These are phyloP conservation scores for Podospora appendiculata DNA, from an alignment of 495 filamentous ascomycete genomes.

Conservation along the genomic window DNA sequence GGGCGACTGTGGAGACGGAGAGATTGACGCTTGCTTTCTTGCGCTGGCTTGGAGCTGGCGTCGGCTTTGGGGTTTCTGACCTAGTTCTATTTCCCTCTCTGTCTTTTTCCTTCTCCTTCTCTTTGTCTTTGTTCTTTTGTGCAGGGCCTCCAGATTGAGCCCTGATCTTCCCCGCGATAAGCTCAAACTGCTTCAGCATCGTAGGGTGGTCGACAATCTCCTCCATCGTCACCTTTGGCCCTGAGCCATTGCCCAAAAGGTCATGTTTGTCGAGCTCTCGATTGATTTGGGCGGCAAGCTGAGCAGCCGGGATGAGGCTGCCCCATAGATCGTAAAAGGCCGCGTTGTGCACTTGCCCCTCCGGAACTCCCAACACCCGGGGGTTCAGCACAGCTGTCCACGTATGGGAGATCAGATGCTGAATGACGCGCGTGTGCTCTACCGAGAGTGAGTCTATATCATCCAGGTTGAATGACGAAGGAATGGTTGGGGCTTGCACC, in stretches of 20 bases:
- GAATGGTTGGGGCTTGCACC: neutral
- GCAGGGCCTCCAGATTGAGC: constrained; percentile 3
- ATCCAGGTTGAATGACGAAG: constrained; percentile 9
- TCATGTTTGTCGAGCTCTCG: constrained; percentile 24
- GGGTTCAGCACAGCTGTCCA: constrained; percentile 37
- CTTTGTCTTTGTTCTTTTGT: constrained; percentile 13
- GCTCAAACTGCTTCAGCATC: constrained; percentile 40
- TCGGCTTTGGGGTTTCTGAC: constrained; percentile 5
- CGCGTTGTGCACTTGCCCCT: constrained; percentile 33
- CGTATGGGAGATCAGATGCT: constrained; percentile 26
- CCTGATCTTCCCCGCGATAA: constrained; percentile 35
- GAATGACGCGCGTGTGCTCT: constrained; percentile 23
- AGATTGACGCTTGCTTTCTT: constrained; percentile 23
- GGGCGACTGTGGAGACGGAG: constrained; percentile 8
- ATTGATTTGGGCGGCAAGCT: constrained; percentile 35
- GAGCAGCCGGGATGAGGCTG: constrained; percentile 35
- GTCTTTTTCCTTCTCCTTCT: constrained; percentile 11
- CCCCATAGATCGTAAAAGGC: constrained; percentile 45
- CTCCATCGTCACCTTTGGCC: constrained; percentile 32
- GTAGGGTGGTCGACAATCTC: constrained; percentile 41
- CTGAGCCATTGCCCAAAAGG: constrained; percentile 8
- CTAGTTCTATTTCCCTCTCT: too few species aligned
- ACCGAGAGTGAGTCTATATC: constrained; percentile 9
- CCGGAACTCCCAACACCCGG: constrained; percentile 29
- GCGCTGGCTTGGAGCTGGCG: neutral